Base-by-base conservation (phyloP, 1,139 yeast species). In the Diutina ranongensis region DNA sequence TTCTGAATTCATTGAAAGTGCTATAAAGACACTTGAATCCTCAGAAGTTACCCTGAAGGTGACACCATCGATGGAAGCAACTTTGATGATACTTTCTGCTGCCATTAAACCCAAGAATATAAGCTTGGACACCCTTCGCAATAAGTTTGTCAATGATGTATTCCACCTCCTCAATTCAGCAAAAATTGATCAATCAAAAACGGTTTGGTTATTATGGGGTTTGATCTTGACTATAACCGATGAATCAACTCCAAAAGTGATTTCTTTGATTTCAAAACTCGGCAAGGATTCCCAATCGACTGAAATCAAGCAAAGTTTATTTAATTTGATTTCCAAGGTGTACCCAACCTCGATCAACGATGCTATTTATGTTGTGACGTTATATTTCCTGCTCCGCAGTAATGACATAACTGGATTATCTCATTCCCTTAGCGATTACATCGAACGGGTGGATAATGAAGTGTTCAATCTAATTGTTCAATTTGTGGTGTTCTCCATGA, bases 121-220 rank as follows among this genome's bases (percentile, higher is more conserved):
- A 5, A n/a, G 13, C 5, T 12, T 31, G 5, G 34, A 31, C 8
- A 31, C 13, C 4, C 34, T 31, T 15, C 34, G 34, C 5, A n/a
- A 12, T 4, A 20, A 35, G n/a, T 35, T 35, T 13, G 27, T 13
- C 4, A 15, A 35, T 8, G 15, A n/a, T 21, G 12, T 18, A 7
- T 32, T 12, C 13, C 5, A 19, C 1, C 2, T 20, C 8, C 35
- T 28, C 22, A 19, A 18, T 4, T 31, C 27, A 13, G 19, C n/a
- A n/a, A 16, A 12, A 13, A 8, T 20, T 12, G 16, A 20, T 13
- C 16, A 35, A 19, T 15, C 22, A 12, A 35, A 18, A 4, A 22
- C 16, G 3, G n/a, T 32, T n/a, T 38, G 42, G 42, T 38, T 38
- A 13, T 8, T 38, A 9, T 25, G 42, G 42, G 42, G 42, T 8